Evolutionary conservation across 1,284 basidiomycete genomes (phyloP).

Genomic region (Hemileia vastatrix): DNA sequence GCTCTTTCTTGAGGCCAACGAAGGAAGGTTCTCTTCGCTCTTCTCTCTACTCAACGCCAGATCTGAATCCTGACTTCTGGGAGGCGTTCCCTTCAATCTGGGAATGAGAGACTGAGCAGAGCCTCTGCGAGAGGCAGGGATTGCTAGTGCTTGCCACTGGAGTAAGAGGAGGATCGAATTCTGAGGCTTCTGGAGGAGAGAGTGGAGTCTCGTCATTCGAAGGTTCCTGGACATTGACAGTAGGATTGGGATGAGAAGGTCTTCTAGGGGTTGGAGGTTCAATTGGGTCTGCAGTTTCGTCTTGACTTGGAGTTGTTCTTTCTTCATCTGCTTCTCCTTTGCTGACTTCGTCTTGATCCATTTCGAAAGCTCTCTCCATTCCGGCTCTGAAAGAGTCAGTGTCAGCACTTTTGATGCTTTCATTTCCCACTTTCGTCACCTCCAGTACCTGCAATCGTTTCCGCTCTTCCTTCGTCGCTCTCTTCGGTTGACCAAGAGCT

Average conservation of each 20-base stretch:
- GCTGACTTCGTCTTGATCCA: neutral
- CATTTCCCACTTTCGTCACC: neutral
- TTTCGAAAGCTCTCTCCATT: neutral
- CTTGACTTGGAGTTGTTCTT: neutral
- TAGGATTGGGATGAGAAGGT: neutral
- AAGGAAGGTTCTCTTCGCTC: no score
- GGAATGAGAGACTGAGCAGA: no score
- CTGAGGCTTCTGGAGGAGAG: neutral
- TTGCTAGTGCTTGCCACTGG: neutral
- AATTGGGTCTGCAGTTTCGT: neutral
- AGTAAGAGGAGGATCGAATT: neutral
- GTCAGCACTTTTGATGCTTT: conserved; percentile 15
- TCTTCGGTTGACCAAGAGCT: conserved; percentile 7
- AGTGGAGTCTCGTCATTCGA: neutral
- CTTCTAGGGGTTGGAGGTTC: neutral
- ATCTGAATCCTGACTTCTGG: no score
- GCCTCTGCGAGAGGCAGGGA: no score
- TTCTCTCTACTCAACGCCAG: no score
- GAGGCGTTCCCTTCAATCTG: no score
- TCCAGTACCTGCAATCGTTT: neutral
- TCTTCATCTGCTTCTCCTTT: neutral
- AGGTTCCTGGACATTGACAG: neutral
- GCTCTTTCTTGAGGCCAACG: no score
- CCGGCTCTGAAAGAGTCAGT: conserved; percentile 21
- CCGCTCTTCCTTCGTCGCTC: neutral